Conservation (phyloP, 331 rosid species). For the Acacia concinna region DNA sequence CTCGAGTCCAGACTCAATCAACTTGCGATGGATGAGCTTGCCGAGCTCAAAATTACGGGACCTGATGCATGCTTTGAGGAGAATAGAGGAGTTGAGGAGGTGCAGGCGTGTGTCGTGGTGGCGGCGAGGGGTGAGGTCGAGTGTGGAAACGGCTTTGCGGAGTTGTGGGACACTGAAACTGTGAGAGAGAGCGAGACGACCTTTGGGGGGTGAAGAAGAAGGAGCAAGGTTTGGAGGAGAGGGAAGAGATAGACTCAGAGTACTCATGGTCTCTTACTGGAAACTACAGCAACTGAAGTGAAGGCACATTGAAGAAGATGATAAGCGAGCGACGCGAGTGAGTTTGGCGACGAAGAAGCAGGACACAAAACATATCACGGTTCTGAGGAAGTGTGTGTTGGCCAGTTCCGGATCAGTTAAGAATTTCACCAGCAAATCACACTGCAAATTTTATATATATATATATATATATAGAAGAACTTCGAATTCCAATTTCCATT, state of each 20-base stretch:
- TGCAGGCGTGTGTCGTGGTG: not conserved
- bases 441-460: too few relatives aligned
- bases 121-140: not conserved
- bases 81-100: slow-evolving; percentile 28
- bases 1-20: slow-evolving; percentile 28
- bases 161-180: slow-evolving; percentile 27
- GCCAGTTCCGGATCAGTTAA: too few relatives aligned
- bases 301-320: not conserved
- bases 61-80: slow-evolving; percentile 52
- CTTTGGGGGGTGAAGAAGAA: not conserved
- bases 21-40: slow-evolving; percentile 42
- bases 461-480: too few relatives aligned
- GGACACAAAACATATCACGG: too few relatives aligned
- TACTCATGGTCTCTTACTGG: not conserved
- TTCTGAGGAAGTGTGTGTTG: too few relatives aligned
- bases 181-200: not conserved
- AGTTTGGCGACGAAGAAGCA: too few relatives aligned
- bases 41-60: slow-evolving; percentile 38
- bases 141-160: slow-evolving; percentile 36
- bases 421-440: too few relatives aligned
- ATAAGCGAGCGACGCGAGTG: not conserved
- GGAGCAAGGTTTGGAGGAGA: not conserved
- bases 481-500: too few relatives aligned
- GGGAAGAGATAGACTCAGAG: not conserved
- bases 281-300: not conserved